These are phyloP conservation scores for Ambrosia artemisiifolia DNA, from an alignment of 129 eudicot species.

Conservation along the genomic window DNA sequence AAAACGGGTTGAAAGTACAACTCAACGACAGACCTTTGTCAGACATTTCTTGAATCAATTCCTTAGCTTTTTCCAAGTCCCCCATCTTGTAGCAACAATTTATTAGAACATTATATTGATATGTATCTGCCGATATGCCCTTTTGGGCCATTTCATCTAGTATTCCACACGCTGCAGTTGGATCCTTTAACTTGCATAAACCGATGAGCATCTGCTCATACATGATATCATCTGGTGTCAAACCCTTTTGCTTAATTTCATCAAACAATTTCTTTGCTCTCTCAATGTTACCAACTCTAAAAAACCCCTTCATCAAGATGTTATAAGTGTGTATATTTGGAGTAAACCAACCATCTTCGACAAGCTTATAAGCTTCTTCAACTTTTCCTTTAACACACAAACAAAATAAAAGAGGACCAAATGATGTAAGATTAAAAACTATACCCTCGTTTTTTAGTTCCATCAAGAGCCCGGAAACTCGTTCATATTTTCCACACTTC, in stretches of 20 bases:
- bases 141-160: constrained; percentile 30
- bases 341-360: constrained; percentile 16
- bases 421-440: constrained; percentile 1
- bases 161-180: constrained; percentile 18
- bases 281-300: constrained; percentile 20
- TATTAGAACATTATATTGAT: constrained; percentile 6
- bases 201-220: constrained; percentile 24
- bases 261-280: constrained; percentile 29
- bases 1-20: not conserved
- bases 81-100: constrained; percentile 25
- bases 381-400: constrained; percentile 31
- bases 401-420: constrained; percentile 9
- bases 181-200: constrained; percentile 24
- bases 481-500: constrained; percentile 4
- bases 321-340: constrained; percentile 22
- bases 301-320: constrained; percentile 24
- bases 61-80: constrained; percentile 30
- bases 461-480: constrained; percentile 20
- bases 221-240: constrained; percentile 6
- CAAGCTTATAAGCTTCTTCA: constrained; percentile 31
- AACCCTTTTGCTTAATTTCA: constrained; percentile 24
- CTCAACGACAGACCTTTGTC: constrained; percentile 16
- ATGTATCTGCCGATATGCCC: constrained; percentile 1
- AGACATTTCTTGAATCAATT: constrained; percentile 24
- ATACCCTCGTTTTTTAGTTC: constrained; percentile 29